Evolutionary conservation across 345 rosid species (phyloP).

Genomic region (Moringa oleifera): DNA sequence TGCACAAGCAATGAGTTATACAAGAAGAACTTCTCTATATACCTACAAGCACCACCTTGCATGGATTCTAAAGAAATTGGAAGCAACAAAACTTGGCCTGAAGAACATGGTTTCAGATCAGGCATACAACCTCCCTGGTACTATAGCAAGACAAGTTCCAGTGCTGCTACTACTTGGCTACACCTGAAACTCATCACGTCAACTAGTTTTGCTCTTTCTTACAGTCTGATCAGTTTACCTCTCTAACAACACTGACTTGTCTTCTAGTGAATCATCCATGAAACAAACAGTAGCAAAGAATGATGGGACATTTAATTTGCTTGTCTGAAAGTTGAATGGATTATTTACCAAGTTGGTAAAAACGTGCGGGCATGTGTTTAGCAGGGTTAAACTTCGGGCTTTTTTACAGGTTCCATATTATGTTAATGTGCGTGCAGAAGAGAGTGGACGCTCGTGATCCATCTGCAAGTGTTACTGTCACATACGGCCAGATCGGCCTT

Average conservation of each 20-base stretch:
- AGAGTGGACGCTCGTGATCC: too few relatives aligned
- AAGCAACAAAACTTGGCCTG: constrained; percentile 8
- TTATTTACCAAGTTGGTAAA: too few relatives aligned
- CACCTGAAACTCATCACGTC: background rate
- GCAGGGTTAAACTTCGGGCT: too few relatives aligned
- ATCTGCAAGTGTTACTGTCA: too few relatives aligned
- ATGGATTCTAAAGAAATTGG: constrained; percentile 11
- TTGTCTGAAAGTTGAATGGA: too few relatives aligned
- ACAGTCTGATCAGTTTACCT: background rate
- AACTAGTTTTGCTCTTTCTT: constrained; percentile 11
- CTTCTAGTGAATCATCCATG: constrained; percentile 10
- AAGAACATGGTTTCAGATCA: constrained; percentile 3
- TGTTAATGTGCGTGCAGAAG: too few relatives aligned
- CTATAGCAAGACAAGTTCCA: constrained; percentile 23
- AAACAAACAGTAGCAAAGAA: too few relatives aligned
- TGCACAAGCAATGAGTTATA: constrained; percentile 25
- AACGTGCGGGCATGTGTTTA: too few relatives aligned
- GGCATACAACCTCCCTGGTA: constrained; percentile 11
- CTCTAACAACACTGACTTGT: background rate
- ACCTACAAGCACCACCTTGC: constrained; percentile 26
- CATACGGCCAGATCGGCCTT: too few relatives aligned
- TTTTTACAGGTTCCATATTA: too few relatives aligned
- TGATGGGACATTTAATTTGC: too few relatives aligned
- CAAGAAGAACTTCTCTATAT: constrained; percentile 16
- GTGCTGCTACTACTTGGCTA: constrained; percentile 4